These are phyloP conservation scores for Geotrichum restrictum DNA, from an alignment of 1,139 yeast genomes.

Conservation along the genomic window DNA sequence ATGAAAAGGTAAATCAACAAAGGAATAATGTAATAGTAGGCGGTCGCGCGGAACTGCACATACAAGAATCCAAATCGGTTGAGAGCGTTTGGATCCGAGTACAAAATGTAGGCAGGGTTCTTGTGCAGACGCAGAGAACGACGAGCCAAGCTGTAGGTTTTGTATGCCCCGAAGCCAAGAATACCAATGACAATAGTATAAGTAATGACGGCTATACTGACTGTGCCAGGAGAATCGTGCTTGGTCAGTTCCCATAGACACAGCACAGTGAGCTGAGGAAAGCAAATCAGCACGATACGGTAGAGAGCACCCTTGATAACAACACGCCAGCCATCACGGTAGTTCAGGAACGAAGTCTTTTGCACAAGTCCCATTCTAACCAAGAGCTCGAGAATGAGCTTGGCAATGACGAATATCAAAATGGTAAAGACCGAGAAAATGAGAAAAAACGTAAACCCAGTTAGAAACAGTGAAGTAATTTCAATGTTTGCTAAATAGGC, in stretches of 20 bases:
- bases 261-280: constrained; percentile 78
- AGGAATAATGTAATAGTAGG: constrained; percentile 74
- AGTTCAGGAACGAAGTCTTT: constrained; percentile 61
- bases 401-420: constrained; percentile 60
- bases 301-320: constrained; percentile 85
- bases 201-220: constrained; percentile 71
- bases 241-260: constrained; percentile 86
- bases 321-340: constrained; percentile 73
- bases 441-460: constrained; percentile 80
- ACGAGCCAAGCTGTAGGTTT: constrained; percentile 68
- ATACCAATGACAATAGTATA: constrained; percentile 55
- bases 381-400: constrained; percentile 68
- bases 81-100: constrained; percentile 74
- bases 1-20: constrained; percentile 61
- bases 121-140: constrained; percentile 68
- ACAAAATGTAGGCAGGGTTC: constrained; percentile 88
- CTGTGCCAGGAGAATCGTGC: constrained; percentile 77
- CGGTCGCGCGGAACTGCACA: constrained; percentile 82
- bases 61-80: constrained; percentile 90
- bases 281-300: constrained; percentile 73
- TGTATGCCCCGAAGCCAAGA: constrained; percentile 66
- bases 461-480: constrained; percentile 76
- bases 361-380: constrained; percentile 58
- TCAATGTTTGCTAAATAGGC: constrained; percentile 81
- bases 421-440: constrained; percentile 73